phyloP scores from a whole-genome alignment of 2,329 filamentous ascomycete species.

The Tolypocladium guangdongense region DNA sequence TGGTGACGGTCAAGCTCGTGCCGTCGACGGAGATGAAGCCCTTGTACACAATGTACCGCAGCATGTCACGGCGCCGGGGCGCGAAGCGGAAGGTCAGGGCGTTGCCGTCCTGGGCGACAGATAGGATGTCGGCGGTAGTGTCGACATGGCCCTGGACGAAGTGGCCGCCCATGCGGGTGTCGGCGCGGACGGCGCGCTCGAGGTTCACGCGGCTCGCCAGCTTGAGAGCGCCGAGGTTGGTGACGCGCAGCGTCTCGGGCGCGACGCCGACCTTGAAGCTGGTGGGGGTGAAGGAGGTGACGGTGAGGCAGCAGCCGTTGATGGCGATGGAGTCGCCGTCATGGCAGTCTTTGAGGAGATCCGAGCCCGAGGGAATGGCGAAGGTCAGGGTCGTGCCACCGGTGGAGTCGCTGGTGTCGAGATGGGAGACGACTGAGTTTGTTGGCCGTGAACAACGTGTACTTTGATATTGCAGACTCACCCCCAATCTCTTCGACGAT shows the following conservation, averaged over 20 bases:
- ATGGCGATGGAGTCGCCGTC: slow-evolving; percentile 90
- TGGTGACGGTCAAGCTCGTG: slow-evolving; percentile 84
- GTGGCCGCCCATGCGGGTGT: slow-evolving; percentile 94
- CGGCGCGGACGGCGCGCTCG: slow-evolving; percentile 81
- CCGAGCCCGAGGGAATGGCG: slow-evolving; percentile 50
- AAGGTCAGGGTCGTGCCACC: slow-evolving; percentile 89
- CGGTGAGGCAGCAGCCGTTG: slow-evolving; percentile 92
- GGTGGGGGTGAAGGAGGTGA: slow-evolving; percentile 45
- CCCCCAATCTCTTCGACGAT: slow-evolving; percentile 89
- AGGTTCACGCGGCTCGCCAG: slow-evolving; percentile 70
- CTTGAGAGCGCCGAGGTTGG: slow-evolving; percentile 73
- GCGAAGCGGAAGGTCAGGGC: slow-evolving; percentile 76
- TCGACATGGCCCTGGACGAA: slow-evolving; percentile 98
- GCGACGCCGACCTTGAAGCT: slow-evolving; percentile 88
- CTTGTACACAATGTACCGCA: slow-evolving; percentile 91
- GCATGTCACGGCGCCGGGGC: slow-evolving; percentile 55
- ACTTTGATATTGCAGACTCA: slow-evolving; percentile 32
- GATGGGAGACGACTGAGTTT: slow-evolving; percentile 65
- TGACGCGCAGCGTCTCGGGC: slow-evolving; percentile 89
- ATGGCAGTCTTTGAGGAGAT: slow-evolving; percentile 73
- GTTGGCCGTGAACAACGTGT: slow-evolving; percentile 1
- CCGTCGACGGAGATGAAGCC: slow-evolving; percentile 92
- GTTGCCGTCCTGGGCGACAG: slow-evolving; percentile 73
- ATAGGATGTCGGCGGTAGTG: slow-evolving; percentile 66
- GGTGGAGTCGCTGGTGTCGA: slow-evolving; percentile 70